Conservation (phyloP, 306 rosid species). For the Urtica urens region DNA sequence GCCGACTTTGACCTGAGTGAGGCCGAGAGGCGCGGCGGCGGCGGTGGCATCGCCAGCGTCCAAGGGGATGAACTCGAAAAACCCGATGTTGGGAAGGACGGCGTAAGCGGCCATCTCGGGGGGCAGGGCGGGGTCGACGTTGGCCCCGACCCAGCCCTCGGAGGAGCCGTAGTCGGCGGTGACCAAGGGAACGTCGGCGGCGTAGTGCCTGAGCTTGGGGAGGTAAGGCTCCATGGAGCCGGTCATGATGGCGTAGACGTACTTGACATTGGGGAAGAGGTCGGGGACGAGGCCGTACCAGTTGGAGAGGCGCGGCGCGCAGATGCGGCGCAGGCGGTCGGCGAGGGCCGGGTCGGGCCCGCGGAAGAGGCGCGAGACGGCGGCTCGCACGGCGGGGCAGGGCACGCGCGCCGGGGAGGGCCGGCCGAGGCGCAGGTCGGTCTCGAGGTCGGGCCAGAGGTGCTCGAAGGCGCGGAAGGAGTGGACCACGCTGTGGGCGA, state of each 20-base stretch:
- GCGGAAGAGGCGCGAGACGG: constrained; percentile 55
- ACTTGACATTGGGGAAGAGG: constrained; percentile 71
- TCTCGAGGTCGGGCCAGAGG: constrained; percentile 65
- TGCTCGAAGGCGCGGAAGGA: constrained; percentile 70
- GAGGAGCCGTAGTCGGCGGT: constrained; percentile 91
- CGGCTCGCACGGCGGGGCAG: constrained; percentile 33
- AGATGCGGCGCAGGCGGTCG: constrained; percentile 36
- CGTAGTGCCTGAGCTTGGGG: constrained; percentile 74
- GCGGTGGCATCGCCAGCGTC: constrained; percentile 21
- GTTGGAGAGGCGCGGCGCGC: constrained; percentile 53
- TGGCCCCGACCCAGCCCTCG: constrained; percentile 91
- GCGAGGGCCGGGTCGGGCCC: constrained; percentile 81
- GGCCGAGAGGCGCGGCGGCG: constrained; percentile 43
- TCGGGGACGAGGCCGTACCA: constrained; percentile 80
- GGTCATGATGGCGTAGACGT: constrained; percentile 74
- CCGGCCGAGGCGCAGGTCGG: constrained; percentile 52
- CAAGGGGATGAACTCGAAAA: constrained; percentile 74
- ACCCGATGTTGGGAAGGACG: constrained; percentile 87
- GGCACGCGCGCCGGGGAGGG: constrained; percentile 42
- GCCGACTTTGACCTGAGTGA: constrained; percentile 60
- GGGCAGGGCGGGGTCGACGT: constrained; percentile 54
- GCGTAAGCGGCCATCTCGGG: constrained; percentile 58
- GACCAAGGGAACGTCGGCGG: constrained; percentile 57
- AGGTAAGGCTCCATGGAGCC: constrained; percentile 86
- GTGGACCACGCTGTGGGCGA: constrained; percentile 74